Evolutionary conservation across 257 asterid species (phyloP), one percentile per base, ranked within the genome.

Genomic region (Solanum sejunctum): DNA sequence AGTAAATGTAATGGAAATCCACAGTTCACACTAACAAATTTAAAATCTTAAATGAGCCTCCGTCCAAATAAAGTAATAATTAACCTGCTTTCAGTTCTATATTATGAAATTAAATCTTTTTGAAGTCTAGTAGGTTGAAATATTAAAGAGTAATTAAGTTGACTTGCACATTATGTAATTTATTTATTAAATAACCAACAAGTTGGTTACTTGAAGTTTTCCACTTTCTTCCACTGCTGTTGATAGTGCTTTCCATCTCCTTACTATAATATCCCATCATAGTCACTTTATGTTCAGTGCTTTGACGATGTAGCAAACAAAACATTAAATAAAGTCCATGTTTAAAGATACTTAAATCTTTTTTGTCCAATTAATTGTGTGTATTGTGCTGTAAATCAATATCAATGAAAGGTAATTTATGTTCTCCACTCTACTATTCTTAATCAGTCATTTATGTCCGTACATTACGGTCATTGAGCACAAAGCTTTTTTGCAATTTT

Each of bases 401-500:
- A 71, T 66, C 71, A 80, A 52, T 52, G 26, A 52, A 51, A 45
- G 49, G 18, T 47, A 78, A 81, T 83, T 67, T 63, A 84, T 10
- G 39, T 12, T 70, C 81, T 58, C 70, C 28, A 81, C 54, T 43
- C 55, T 80, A 80, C 69, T 57, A 86, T 69, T 61, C 82, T 26
- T 77, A 78, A 52, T 21, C 49, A 78, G 85, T 83, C 84, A 83
- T 28, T 36, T 28, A 85, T 80, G 83, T 61, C 85, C 91, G 88
- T 86, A 88, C 87, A 84, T 85, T 81, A 85, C 77, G 89, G 86
- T 82, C 57, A 84, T n/a, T 52, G 32, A 71, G 55, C 83, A 78
- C 66, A 78, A 52, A 51, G 23, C 13, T 21, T 15, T 3, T 1
- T 0, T 70, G 15, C 18, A 41, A 41, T 51, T 70, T 8, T 69